Evolutionary conservation across 345 rosid genomes (phyloP).

Genomic region (Boechera divaricarpa): DNA sequence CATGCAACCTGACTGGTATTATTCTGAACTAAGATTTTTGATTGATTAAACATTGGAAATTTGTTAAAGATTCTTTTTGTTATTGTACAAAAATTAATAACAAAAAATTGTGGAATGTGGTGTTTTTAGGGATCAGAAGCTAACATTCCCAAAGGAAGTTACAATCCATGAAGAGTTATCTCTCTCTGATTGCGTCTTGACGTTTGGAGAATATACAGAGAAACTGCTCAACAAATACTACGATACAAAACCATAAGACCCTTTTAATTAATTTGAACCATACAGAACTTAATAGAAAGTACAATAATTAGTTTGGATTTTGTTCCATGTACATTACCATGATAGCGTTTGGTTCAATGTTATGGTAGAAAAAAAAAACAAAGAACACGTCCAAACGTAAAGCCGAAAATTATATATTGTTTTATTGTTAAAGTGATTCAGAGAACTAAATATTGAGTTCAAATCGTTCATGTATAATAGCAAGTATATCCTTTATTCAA

Average conservation of each 20-base stretch:
- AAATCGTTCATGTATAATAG: too few relatives aligned
- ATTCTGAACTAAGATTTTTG: not conserved
- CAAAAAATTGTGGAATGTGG: not conserved
- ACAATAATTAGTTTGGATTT: not conserved
- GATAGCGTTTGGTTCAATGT: not conserved
- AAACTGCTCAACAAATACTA: constrained; percentile 78
- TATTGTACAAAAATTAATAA: not conserved
- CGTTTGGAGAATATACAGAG: constrained; percentile 89
- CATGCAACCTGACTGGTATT: constrained; percentile 98
- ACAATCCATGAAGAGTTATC: constrained; percentile 67
- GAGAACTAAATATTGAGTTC: too few relatives aligned
- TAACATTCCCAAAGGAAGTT: constrained; percentile 67
- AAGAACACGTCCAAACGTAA: not conserved
- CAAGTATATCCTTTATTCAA: too few relatives aligned
- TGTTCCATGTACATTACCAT: not conserved
- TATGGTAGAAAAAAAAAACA: not conserved
- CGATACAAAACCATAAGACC: constrained; percentile 52
- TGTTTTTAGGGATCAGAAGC: constrained; percentile 72
- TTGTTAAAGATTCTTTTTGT: not conserved
- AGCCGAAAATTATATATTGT: not conserved
- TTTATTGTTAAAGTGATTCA: not conserved
- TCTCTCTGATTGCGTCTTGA: constrained; percentile 53
- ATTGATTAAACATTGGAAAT: not conserved
- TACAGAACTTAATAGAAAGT: not conserved
- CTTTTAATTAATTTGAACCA: not conserved